phyloP scores from a whole-genome alignment of 2,329 filamentous ascomycete genomes.

The Coniosporium tulheliwenetii region DNA sequence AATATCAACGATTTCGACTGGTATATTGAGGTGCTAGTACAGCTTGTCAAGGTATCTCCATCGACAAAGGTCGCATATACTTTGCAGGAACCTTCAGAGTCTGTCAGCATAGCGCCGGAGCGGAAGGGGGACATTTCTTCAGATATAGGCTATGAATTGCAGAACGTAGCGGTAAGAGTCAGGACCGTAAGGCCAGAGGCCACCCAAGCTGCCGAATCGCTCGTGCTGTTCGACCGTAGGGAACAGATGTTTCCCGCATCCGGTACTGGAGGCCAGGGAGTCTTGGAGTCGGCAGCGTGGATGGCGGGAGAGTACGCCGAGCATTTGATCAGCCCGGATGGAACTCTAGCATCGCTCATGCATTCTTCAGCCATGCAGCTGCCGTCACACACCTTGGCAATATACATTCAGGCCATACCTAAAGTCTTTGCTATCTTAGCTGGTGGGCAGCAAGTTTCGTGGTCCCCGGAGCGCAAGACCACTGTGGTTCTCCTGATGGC shows the following conservation, averaged over 20 bases:
- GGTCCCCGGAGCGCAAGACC: constrained; percentile 60
- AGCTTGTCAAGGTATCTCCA: constrained; percentile 49
- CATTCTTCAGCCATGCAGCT: constrained; percentile 45
- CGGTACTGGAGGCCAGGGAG: constrained; percentile 38
- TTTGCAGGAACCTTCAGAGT: constrained; percentile 31
- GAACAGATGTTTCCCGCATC: constrained; percentile 37
- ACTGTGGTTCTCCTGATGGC: constrained; percentile 64
- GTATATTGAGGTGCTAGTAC: constrained; percentile 84
- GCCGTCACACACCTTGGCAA: constrained; percentile 53
- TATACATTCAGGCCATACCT: constrained; percentile 68
- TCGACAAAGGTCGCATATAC: too few relatives aligned
- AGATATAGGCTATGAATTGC: constrained; percentile 57
- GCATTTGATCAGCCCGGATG: constrained; percentile 54
- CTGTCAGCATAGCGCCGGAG: constrained; percentile 14
- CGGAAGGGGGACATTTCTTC: constrained; percentile 5
- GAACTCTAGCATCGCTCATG: constrained; percentile 57
- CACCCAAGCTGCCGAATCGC: constrained; percentile 64
- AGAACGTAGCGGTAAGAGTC: constrained; percentile 85
- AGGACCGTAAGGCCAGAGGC: constrained; percentile 65
- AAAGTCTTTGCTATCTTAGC: constrained; percentile 70
- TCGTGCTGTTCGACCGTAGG: constrained; percentile 50
- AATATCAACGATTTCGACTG: constrained; percentile 88
- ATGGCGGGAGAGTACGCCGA: constrained; percentile 75
- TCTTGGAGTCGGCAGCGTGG: constrained; percentile 67
- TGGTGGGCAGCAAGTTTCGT: constrained; percentile 46